phyloP scores from a whole-genome alignment of 2,329 filamentous ascomycete genomes.

The Colletotrichum spinosum region DNA sequence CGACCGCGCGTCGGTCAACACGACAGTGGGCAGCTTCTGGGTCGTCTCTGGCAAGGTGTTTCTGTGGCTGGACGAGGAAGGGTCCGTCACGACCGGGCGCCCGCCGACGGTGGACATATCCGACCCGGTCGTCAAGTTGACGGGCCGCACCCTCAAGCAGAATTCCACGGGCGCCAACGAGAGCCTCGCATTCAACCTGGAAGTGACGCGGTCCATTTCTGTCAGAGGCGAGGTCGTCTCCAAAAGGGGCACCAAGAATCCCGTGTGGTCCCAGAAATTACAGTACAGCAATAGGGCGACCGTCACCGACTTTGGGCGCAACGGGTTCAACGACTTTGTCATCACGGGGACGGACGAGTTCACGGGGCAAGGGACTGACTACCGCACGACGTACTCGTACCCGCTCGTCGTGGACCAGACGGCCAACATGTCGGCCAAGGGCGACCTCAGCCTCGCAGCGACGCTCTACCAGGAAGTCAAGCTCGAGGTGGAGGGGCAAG shows the following conservation, averaged over 20 bases:
- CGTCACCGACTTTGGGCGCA: conserved; percentile 39
- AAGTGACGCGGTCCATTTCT: conserved; percentile 65
- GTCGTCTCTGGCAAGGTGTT: conserved; percentile 84
- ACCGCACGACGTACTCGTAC: conserved; percentile 63
- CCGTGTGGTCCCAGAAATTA: conserved; percentile 68
- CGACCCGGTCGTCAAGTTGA: conserved; percentile 61
- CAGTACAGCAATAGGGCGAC: conserved; percentile 65
- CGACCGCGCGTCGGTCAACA: conserved; percentile 58
- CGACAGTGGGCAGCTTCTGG: conserved; percentile 75
- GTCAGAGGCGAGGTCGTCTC: conserved; percentile 65
- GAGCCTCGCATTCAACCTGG: conserved; percentile 69
- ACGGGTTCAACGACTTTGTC: conserved; percentile 45
- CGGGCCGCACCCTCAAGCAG: conserved; percentile 56
- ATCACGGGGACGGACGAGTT: conserved; percentile 47
- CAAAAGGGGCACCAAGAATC: conserved; percentile 53
- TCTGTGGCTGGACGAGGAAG: conserved; percentile 72
- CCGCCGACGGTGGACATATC: conserved; percentile 45
- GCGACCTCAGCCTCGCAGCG: conserved; percentile 59
- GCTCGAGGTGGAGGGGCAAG: conserved; percentile 50
- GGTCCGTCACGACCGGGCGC: conserved; percentile 64
- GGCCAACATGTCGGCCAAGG: conserved; percentile 54
- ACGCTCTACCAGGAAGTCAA: conserved; percentile 55
- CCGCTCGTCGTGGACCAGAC: conserved; percentile 70
- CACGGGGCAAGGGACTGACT: conserved; percentile 37
- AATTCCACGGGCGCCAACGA: conserved; percentile 66